phyloP scores from a whole-genome alignment of 208 protist species.

The Strigomonas culicis region DNA sequence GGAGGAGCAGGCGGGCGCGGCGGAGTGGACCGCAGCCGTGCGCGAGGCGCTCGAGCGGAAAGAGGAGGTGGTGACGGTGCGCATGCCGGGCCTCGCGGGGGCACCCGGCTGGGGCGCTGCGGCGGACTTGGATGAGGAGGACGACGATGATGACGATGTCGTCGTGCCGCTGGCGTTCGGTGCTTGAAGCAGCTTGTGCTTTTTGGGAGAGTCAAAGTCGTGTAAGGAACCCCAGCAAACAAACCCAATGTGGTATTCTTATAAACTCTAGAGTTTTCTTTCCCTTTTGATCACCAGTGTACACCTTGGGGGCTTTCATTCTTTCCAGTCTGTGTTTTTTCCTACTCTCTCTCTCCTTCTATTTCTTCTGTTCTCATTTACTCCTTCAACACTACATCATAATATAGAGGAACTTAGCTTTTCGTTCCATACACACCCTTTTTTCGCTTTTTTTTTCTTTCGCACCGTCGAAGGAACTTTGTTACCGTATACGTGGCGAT shows the following conservation, averaged over 20 bases:
- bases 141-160: slow-evolving; percentile 23
- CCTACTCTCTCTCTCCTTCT: not conserved
- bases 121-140: slow-evolving; percentile 6
- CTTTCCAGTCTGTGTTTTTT: slow-evolving; percentile 14
- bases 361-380: not conserved
- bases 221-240: not conserved
- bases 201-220: not conserved
- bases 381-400: slow-evolving; percentile 1
- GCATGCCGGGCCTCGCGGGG: slow-evolving; percentile 15
- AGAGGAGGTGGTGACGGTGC: slow-evolving; percentile 13
- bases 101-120: slow-evolving; percentile 5
- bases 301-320: not conserved
- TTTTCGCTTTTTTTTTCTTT: slow-evolving; percentile 14
- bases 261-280: not conserved
- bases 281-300: slow-evolving; percentile 1
- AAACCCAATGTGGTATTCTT: not conserved
- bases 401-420: slow-evolving; percentile 3
- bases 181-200: slow-evolving; percentile 11
- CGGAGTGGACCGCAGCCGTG: slow-evolving; percentile 53
- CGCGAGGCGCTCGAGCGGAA: slow-evolving; percentile 16
- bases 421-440: too few species aligned
- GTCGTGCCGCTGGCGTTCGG: slow-evolving; percentile 11
- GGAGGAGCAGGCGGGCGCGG: slow-evolving; percentile 28
- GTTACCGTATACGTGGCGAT: not conserved
- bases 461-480: not conserved